These are phyloP conservation scores for Phaseolus coccineus DNA, from an alignment of 331 rosid species.

Conservation along the genomic window DNA sequence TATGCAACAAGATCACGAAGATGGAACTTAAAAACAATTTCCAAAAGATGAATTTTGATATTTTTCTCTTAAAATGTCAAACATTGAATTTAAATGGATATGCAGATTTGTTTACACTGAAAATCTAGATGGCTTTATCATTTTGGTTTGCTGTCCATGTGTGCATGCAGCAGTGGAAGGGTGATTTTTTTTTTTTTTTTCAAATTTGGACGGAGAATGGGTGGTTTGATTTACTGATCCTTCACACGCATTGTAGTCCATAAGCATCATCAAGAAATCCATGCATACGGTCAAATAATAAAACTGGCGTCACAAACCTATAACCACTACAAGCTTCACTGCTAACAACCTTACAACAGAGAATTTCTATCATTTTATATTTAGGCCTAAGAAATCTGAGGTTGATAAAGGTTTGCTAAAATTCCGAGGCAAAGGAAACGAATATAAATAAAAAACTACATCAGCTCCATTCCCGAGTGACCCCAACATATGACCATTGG, in stretches of 20 bases:
- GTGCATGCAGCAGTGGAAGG: background rate
- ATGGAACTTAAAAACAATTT: background rate
- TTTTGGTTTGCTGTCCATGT: background rate
- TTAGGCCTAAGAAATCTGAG: slow-evolving; percentile 10
- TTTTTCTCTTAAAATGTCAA: background rate
- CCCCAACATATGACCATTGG: background rate
- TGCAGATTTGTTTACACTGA: background rate
- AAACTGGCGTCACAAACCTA: background rate
- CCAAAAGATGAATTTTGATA: background rate
- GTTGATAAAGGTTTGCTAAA: slow-evolving; percentile 6
- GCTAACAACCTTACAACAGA: slow-evolving; percentile 14
- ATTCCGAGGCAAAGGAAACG: background rate
- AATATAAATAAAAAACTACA: background rate
- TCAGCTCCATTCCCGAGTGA: background rate
- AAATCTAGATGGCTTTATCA: background rate
- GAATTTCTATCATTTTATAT: background rate
- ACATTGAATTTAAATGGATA: background rate
- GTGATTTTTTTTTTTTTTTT: background rate
- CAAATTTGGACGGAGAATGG: background rate
- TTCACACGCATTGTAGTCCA: too few relatives aligned
- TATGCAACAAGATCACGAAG: slow-evolving; percentile 20
- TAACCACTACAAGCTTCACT: background rate
- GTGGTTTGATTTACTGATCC: background rate
- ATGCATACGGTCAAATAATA: background rate
- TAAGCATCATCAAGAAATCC: slow-evolving; percentile 4